These are phyloP conservation scores for Fagopyrum tataricum DNA, from an alignment of 148 eudicot species.

Conservation along the genomic window DNA sequence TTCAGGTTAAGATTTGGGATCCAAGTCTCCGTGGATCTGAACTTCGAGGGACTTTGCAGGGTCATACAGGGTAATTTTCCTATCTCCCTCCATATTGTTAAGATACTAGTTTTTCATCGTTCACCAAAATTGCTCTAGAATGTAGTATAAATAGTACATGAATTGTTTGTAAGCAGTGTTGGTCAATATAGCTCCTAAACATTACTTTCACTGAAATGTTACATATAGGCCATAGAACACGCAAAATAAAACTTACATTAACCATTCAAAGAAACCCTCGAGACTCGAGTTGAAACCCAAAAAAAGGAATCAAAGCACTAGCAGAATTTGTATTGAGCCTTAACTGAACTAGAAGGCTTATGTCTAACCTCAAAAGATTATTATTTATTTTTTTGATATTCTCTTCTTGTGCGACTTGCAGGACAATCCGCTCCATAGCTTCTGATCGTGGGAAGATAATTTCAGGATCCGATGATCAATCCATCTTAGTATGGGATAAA, in stretches of 20 bases:
- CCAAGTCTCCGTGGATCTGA: constrained; percentile 96
- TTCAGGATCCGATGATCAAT: constrained; percentile 90
- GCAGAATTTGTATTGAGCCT: background rate
- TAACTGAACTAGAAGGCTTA: background rate
- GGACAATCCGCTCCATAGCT: constrained; percentile 74
- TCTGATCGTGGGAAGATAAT: constrained; percentile 89
- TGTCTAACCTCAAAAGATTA: background rate
- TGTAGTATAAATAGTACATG: background rate
- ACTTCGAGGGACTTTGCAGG: constrained; percentile 85
- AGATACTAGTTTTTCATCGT: background rate
- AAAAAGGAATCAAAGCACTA: background rate
- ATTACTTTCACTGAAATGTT: background rate
- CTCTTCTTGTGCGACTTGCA: constrained; percentile 18
- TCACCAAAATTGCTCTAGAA: background rate
- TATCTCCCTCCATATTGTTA: background rate
- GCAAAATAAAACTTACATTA: too few relatives aligned
- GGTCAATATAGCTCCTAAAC: too few relatives aligned
- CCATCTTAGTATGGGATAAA: constrained; percentile 95
- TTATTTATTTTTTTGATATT: constrained; percentile 3
- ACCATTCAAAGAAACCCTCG: too few relatives aligned
- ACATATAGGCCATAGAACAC: background rate
- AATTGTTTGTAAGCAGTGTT: too few relatives aligned
- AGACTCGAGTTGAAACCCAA: background rate
- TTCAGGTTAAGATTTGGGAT: constrained; percentile 95
- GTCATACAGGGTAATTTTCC: constrained; percentile 74